Evolutionary conservation across 2,329 filamentous ascomycete genomes (phyloP).

Genomic region (Dactylellina cionopaga): DNA sequence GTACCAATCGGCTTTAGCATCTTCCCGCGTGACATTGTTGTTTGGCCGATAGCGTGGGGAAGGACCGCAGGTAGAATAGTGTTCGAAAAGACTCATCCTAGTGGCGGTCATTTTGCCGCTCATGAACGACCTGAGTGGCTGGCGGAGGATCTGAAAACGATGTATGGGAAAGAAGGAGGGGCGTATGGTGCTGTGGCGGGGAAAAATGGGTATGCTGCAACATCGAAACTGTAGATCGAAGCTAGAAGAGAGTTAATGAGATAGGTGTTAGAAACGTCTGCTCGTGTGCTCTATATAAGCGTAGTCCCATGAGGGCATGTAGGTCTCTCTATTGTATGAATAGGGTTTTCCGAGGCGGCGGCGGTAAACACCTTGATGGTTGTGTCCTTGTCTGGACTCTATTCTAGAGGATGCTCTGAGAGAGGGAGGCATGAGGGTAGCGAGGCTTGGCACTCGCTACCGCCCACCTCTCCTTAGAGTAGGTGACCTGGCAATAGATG

Average conservation of each 20-base stretch:
- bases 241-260: background rate
- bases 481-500: no score
- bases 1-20: slow-evolving; percentile 41
- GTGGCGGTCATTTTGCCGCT: slow-evolving; percentile 68
- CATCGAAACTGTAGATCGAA: slow-evolving; percentile 10
- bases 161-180: slow-evolving; percentile 61
- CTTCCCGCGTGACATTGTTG: slow-evolving; percentile 36
- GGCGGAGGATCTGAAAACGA: slow-evolving; percentile 62
- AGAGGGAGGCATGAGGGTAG: no score
- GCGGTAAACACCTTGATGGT: no score
- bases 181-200: slow-evolving; percentile 28
- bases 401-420: no score
- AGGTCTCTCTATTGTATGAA: no score
- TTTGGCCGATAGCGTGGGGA: slow-evolving; percentile 38
- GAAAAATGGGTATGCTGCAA: slow-evolving; percentile 25
- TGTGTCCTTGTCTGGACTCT: no score
- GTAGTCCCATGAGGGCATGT: no score
- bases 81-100: slow-evolving; percentile 53
- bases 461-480: no score
- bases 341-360: no score
- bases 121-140: slow-evolving; percentile 63
- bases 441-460: no score
- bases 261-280: background rate
- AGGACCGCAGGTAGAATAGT: slow-evolving; percentile 42
- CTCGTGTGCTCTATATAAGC: no score